Evolutionary conservation across 1,284 basidiomycete species (phyloP).

Genomic region (Leccinum subfulvum): DNA sequence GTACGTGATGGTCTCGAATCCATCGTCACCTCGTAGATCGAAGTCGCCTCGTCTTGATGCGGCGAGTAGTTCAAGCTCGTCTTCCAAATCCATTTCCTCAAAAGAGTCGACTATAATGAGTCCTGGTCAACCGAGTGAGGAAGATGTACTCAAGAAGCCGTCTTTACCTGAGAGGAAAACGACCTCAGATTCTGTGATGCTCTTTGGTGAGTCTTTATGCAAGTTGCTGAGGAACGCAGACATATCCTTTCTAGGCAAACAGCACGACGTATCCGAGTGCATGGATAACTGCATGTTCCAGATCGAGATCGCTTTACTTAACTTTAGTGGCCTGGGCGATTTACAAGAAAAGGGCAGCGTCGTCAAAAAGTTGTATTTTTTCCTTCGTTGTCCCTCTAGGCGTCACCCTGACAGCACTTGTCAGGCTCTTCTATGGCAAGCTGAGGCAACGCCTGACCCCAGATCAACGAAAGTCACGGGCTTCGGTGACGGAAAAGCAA

Average conservation of each 20-base stretch:
- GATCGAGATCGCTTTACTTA: conserved; percentile 87
- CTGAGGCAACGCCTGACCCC: conserved; percentile 72
- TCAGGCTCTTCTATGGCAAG: conserved; percentile 86
- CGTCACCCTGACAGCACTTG: conserved; percentile 7
- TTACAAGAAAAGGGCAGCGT: conserved; percentile 63
- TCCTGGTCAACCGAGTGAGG: conserved; percentile 23
- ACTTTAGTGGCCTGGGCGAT: conserved; percentile 65
- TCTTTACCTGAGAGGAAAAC: conserved; percentile 62
- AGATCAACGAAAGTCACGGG: conserved; percentile 44
- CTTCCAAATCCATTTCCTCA: conserved; percentile 30
- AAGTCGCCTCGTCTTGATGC: conserved; percentile 38
- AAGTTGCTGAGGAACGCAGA: background rate
- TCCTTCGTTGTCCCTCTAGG: background rate
- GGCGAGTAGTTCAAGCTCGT: conserved; percentile 33
- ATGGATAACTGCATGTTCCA: conserved; percentile 99
- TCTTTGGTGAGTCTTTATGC: conserved; percentile 67
- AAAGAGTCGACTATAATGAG: conserved; percentile 45
- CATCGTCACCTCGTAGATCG: conserved; percentile 39
- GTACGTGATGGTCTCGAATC: conserved; percentile 47
- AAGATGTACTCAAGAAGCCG: conserved; percentile 44
- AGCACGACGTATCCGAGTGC: conserved; percentile 97
- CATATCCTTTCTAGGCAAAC: conserved; percentile 59
- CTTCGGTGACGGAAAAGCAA: conserved; percentile 79
- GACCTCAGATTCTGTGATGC: conserved; percentile 75
- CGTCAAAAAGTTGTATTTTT: conserved; percentile 66